A percentile compares a stretch with the other conserved stretches of the same genome.
Evolutionary conservation across 1,139 yeast species (phyloP).

Genomic region (Trichomonascaceae sp.): DNA sequence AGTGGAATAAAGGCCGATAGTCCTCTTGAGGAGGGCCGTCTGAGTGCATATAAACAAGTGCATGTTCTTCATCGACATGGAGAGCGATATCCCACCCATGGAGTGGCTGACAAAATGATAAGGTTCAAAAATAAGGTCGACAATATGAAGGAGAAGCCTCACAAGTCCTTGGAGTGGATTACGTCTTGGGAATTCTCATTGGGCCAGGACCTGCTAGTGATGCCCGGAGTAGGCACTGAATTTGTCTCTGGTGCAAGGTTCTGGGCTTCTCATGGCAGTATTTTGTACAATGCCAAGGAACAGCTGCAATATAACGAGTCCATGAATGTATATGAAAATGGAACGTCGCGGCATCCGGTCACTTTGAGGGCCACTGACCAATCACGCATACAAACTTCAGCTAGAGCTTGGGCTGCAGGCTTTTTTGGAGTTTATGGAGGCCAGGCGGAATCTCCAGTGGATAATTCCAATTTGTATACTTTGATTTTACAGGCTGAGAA

Average conservation of each 20-base stretch:
- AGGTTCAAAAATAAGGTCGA: constrained; percentile 28
- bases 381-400: constrained; percentile 37
- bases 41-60: constrained; percentile 29
- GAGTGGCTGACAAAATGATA: constrained; percentile 25
- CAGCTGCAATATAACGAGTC: constrained; percentile 22
- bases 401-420: constrained; percentile 42
- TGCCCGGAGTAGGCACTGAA: constrained; percentile 37
- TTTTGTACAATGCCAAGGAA: constrained; percentile 30
- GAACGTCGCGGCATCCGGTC: constrained; percentile 30
- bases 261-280: constrained; percentile 39
- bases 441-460: constrained; percentile 26
- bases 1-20: constrained; percentile 29
- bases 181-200: constrained; percentile 33
- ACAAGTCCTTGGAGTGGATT: constrained; percentile 28
- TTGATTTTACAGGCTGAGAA: constrained; percentile 34
- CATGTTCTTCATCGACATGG: constrained; percentile 40
- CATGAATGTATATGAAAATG: constrained; percentile 30
- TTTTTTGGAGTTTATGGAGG: constrained; percentile 37
- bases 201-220: constrained; percentile 33
- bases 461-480: constrained; percentile 28
- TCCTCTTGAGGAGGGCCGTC: constrained; percentile 24
- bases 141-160: constrained; percentile 28
- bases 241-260: constrained; percentile 34
- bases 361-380: constrained; percentile 38
- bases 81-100: constrained; percentile 37